These are phyloP conservation scores for Geranium brycei DNA, from an alignment of 345 rosid genomes.

Conservation along the genomic window DNA sequence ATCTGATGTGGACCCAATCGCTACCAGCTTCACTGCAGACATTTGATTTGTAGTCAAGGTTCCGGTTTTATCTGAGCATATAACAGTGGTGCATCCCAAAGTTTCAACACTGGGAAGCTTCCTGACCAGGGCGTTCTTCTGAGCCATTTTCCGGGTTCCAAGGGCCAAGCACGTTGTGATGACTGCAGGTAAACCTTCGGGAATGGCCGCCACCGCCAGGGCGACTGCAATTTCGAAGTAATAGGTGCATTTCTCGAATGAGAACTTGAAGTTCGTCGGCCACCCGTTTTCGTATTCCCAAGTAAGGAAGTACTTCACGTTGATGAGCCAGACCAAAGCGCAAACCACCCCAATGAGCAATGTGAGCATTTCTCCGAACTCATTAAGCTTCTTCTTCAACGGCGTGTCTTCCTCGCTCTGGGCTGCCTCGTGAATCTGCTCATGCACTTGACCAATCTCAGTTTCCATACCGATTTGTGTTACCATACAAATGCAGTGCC, in stretches of 20 bases:
- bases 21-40: conserved; percentile 33
- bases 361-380: conserved; percentile 25
- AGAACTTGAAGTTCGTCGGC: conserved; percentile 33
- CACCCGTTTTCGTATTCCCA: conserved; percentile 31
- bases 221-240: conserved; percentile 35
- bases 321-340: conserved; percentile 28
- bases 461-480: conserved; percentile 25
- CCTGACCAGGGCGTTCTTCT: conserved; percentile 39
- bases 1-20: conserved; percentile 16
- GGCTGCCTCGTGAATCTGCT: conserved; percentile 26
- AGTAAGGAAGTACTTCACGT: conserved; percentile 26
- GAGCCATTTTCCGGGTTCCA: conserved; percentile 38
- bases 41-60: conserved; percentile 40
- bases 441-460: conserved; percentile 29
- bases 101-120: conserved; percentile 44
- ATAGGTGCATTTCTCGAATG: conserved; percentile 34
- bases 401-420: conserved; percentile 27
- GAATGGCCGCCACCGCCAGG: conserved; percentile 33
- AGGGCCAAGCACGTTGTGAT: conserved; percentile 35
- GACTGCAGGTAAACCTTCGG: conserved; percentile 35
- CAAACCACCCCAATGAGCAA: conserved; percentile 25
- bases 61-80: conserved; percentile 41
- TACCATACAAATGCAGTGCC: conserved; percentile 26
- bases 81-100: conserved; percentile 40
- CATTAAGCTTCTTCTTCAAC: conserved; percentile 27